phyloP scores from a whole-genome alignment of 2,329 filamentous ascomycete genomes.

The Diaporthe nobilis region DNA sequence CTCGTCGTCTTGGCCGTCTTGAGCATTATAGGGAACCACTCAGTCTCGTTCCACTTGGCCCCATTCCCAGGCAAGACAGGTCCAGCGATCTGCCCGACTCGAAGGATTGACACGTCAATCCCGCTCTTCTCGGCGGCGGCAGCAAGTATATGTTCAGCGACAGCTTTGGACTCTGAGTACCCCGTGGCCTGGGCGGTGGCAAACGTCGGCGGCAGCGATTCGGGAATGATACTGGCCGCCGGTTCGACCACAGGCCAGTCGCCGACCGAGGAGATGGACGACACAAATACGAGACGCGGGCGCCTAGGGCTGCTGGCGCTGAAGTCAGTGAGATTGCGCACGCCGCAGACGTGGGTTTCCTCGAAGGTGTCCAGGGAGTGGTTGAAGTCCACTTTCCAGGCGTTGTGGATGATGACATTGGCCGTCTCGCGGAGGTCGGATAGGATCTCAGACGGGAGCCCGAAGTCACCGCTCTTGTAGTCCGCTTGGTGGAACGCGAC shows the following conservation, averaged over 20 bases:
- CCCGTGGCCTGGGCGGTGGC: conserved; percentile 39
- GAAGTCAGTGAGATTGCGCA: conserved; percentile 42
- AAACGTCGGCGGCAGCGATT: conserved; percentile 33
- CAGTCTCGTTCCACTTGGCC: conserved; percentile 42
- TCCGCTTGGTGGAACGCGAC: conserved; percentile 37
- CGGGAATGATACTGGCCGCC: conserved; percentile 28
- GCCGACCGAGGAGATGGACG: conserved; percentile 43
- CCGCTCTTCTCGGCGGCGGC: conserved; percentile 25
- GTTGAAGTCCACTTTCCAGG: conserved; percentile 48
- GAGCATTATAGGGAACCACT: conserved; percentile 45
- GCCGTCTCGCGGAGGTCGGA: not conserved
- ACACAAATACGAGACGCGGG: conserved; percentile 43
- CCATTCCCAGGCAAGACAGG: conserved; percentile 29
- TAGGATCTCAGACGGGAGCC: not conserved
- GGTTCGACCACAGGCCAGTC: conserved; percentile 37
- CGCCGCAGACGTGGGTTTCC: conserved; percentile 41
- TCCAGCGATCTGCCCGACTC: conserved; percentile 45
- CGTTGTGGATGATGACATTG: conserved; percentile 44
- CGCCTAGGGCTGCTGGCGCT: conserved; percentile 2
- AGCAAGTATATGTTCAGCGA: conserved; percentile 42
- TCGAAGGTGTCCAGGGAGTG: conserved; percentile 44
- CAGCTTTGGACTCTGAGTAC: conserved; percentile 44
- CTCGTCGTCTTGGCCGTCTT: conserved; percentile 37
- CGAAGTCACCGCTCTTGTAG: conserved; percentile 33
- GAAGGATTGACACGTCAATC: conserved; percentile 36